A percentile compares a stretch with the other conserved stretches of the same genome.
Evolutionary conservation across 768 basidiomycete species (phyloP).

Genomic region (Boletus patriciae): DNA sequence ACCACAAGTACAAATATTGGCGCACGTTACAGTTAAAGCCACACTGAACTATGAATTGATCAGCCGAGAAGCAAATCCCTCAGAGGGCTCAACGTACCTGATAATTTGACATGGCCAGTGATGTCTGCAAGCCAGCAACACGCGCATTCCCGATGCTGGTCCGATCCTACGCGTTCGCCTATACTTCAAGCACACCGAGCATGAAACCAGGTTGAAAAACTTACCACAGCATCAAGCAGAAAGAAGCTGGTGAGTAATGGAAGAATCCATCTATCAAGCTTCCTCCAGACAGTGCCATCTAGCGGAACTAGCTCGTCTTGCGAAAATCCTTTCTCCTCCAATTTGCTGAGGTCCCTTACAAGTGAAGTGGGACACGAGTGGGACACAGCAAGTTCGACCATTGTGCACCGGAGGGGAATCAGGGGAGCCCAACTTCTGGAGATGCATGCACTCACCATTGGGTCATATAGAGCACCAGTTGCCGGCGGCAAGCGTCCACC

Average conservation of each 20-base stretch:
- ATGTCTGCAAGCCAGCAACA: slow-evolving; percentile 57
- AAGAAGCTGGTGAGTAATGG: slow-evolving; percentile 52
- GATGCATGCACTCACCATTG: background rate
- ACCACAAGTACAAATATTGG: background rate
- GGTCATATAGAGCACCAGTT: no score
- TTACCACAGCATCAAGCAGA: slow-evolving; percentile 51
- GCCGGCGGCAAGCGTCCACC: no score
- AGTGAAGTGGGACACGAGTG: background rate
- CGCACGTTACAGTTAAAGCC: slow-evolving; percentile 30
- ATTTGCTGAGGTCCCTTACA: background rate
- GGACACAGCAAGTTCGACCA: background rate
- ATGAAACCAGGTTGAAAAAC: slow-evolving; percentile 13
- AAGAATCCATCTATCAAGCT: slow-evolving; percentile 48
- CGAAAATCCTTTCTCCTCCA: slow-evolving; percentile 6
- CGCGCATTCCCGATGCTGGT: slow-evolving; percentile 59
- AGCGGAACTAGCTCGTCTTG: slow-evolving; percentile 20
- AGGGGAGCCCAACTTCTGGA: no score
- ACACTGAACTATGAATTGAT: slow-evolving; percentile 32
- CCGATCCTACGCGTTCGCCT: slow-evolving; percentile 28
- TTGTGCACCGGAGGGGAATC: background rate
- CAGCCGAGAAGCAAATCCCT: background rate
- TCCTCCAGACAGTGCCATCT: slow-evolving; percentile 46
- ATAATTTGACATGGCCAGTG: slow-evolving; percentile 38
- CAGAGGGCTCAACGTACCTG: slow-evolving; percentile 15
- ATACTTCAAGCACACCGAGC: background rate